These are phyloP conservation scores for Fusarium sp. DNA, from an alignment of 2,329 filamentous ascomycete genomes.

Conservation along the genomic window DNA sequence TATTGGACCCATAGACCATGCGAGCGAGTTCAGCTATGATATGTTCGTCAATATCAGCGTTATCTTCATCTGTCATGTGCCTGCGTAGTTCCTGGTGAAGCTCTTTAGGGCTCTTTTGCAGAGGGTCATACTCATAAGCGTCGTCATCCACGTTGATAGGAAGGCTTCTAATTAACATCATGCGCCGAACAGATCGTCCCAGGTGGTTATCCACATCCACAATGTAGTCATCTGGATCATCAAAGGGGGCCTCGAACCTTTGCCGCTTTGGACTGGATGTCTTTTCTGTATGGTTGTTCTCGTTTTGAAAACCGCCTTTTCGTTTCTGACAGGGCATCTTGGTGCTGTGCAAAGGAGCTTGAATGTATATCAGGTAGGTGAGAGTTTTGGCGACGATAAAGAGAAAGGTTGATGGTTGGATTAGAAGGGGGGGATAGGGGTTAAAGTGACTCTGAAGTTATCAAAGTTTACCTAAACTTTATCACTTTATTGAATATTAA, in stretches of 20 bases:
- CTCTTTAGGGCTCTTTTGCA: neutral
- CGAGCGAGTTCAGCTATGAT: neutral
- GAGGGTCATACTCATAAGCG: neutral
- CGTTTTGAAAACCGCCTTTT: too few relatives aligned
- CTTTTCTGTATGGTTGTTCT: neutral
- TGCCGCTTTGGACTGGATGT: neutral
- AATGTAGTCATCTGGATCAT: neutral
- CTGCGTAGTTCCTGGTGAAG: neutral
- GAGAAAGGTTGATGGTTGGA: too few relatives aligned
- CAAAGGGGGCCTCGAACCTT: neutral
- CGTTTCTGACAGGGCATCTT: neutral
- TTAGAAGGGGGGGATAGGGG: too few relatives aligned
- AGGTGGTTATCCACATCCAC: neutral
- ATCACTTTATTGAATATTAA: neutral
- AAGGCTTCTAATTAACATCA: neutral
- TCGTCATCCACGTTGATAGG: neutral
- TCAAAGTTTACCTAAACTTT: neutral
- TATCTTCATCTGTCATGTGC: neutral
- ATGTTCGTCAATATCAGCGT: neutral
- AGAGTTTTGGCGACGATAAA: too few relatives aligned
- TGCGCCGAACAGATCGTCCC: neutral
- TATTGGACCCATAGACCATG: constrained; percentile 17
- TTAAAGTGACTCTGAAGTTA: neutral
- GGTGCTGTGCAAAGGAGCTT: too few relatives aligned
- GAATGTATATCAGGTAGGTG: too few relatives aligned